Evolutionary conservation across 140 eudicot genomes (phyloP), one percentile per base, ranked within the genome.

Genomic region (Senecio squalidus): DNA sequence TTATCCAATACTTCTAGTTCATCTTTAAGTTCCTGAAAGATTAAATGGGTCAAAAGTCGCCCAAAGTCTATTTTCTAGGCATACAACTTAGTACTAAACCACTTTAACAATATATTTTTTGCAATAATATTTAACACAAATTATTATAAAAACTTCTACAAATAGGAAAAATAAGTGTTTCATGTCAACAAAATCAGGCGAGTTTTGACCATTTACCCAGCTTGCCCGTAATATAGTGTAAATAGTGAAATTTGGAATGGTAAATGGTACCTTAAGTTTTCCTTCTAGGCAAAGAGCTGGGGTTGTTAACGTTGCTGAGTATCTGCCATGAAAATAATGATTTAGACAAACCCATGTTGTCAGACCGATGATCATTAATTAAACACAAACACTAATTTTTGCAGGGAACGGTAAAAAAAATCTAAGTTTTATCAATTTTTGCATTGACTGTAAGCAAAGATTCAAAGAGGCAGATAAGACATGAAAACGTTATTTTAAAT

Each of bases 271-370:
- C 98, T 83, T 79, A 2, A 91, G 96, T 74, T 79, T 91, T 71
- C 56, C 83, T 71, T 91, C 96, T 2, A 48, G 15, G 74, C 98
- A 91, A 60, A 86, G 72, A 70, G 78, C 81, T 38, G 98, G 98
- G 20, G 98, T 81, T 20, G 94, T 72, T 60, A 91, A 70, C 47
- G 71, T 58, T 33, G 96, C 96, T 44, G 73, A 59, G 45, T 91
- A 91, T 69, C 98, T 91, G 83, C 69, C 64, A 74, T 26, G 23
- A 70, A 53, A 43, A 61, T 13, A 50, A 33, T 2, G 44, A 59
- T 45, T 75, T 62, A 74, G 31, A 70, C 4, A 20, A 27, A 45
- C 51, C 2, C 25, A 25, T 41, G 3, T 63, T 23, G 36, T 51
- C 10, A 51, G 52, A 16, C 10, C 15, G 15, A 34, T 49, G 14